A percentile compares a stretch with the other conserved stretches of the same genome.
phyloP scores from a whole-genome alignment of 805 yeast species.

The Candida pseudoglaebosa region DNA sequence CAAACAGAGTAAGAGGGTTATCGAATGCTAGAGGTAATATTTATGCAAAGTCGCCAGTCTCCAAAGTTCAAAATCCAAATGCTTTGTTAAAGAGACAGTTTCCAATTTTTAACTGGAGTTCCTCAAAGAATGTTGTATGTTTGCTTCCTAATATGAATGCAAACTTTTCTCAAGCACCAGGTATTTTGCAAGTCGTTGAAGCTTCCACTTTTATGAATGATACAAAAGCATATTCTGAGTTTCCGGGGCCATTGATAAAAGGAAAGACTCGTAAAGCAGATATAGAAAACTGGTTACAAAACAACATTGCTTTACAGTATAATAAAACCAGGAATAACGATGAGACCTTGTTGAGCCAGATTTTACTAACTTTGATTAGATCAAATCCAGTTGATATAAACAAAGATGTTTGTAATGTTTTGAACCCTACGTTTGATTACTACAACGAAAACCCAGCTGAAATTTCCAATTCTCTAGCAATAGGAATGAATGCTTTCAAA shows the following conservation, averaged over 20 bases:
- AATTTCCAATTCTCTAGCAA: conserved; percentile 13
- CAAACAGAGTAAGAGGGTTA: conserved; percentile 21
- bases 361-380: conserved; percentile 25
- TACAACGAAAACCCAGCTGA: conserved; percentile 12
- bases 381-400: conserved; percentile 23
- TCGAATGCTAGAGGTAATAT: conserved; percentile 18
- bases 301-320: conserved; percentile 14
- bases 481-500: conserved; percentile 37
- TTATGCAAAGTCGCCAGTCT: conserved; percentile 16
- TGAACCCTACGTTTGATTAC: conserved; percentile 42
- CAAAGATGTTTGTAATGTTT: conserved; percentile 28
- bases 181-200: conserved; percentile 32
- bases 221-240: conserved; percentile 29
- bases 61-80: conserved; percentile 45
- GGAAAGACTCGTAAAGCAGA: conserved; percentile 61
- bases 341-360: conserved; percentile 28
- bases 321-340: conserved; percentile 12
- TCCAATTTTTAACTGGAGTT: conserved; percentile 69
- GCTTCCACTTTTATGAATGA: conserved; percentile 18
- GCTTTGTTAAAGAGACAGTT: conserved; percentile 59
- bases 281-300: conserved; percentile 56
- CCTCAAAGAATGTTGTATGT: conserved; percentile 23
- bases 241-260: conserved; percentile 66
- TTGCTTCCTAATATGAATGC: conserved; percentile 24
- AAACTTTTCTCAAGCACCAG: conserved; percentile 16